These are phyloP conservation scores for Barbarea vulgaris DNA, from an alignment of 345 rosid genomes.

Conservation along the genomic window DNA sequence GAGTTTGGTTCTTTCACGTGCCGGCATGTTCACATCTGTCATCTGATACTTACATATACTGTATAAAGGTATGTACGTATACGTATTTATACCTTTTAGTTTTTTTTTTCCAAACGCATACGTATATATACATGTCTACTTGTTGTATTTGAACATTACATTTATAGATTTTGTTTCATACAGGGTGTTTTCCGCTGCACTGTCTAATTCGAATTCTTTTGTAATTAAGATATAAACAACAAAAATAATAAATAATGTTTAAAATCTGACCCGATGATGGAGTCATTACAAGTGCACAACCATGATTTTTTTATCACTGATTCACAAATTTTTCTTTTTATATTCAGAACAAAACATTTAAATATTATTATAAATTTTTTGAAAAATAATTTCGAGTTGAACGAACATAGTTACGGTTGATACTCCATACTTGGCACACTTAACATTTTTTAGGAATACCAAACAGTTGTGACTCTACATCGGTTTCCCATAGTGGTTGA, in stretches of 20 bases:
- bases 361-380: neutral
- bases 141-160: neutral
- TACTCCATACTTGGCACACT: neutral
- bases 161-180: neutral
- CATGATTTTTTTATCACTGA: neutral
- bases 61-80: neutral
- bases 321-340: neutral
- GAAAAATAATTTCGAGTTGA: neutral
- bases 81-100: neutral
- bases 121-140: neutral
- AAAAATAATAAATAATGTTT: neutral
- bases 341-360: too few relatives aligned
- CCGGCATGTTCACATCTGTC: slow-evolving; percentile 41
- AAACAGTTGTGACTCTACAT: neutral
- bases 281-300: neutral
- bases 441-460: neutral
- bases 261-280: neutral
- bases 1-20: slow-evolving; percentile 47
- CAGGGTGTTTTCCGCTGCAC: slow-evolving; percentile 1
- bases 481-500: neutral
- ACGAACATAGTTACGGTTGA: too few relatives aligned
- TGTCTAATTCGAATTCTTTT: neutral
- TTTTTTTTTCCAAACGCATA: neutral
- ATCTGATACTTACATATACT: slow-evolving; percentile 19
- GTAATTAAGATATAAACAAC: neutral